Evolutionary conservation across 345 rosid species (phyloP).

Genomic region (Mangifera indica): DNA sequence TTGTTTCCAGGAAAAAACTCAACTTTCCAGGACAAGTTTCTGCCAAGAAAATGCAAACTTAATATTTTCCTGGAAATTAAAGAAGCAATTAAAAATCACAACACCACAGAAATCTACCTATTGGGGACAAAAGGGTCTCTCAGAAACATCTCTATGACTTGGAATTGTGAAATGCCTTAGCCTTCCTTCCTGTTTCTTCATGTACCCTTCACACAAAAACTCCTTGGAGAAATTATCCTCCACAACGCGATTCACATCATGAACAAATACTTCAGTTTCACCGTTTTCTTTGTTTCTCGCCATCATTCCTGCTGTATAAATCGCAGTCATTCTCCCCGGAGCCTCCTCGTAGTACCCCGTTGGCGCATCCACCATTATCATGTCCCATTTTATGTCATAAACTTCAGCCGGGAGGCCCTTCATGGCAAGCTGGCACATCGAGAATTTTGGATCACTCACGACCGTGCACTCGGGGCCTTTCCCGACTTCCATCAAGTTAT

Average conservation of each 20-base stretch:
- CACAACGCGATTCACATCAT: slow-evolving; percentile 74
- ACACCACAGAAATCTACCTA: neutral
- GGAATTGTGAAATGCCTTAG: slow-evolving; percentile 84
- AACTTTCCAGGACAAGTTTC: neutral
- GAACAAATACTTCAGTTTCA: slow-evolving; percentile 82
- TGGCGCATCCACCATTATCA: slow-evolving; percentile 91
- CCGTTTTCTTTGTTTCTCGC: slow-evolving; percentile 69
- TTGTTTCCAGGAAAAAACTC: neutral
- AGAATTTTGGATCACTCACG: slow-evolving; percentile 60
- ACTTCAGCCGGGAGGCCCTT: slow-evolving; percentile 80
- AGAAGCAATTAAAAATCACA: neutral
- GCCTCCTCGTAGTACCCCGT: slow-evolving; percentile 77
- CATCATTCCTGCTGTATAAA: slow-evolving; percentile 87
- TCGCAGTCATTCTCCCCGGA: slow-evolving; percentile 87
- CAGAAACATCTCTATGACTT: slow-evolving; percentile 50
- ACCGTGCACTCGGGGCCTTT: slow-evolving; percentile 71
- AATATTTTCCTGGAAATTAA: neutral
- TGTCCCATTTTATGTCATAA: slow-evolving; percentile 69
- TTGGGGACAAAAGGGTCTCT: slow-evolving; percentile 66
- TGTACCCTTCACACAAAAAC: slow-evolving; percentile 70
- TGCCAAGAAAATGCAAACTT: neutral
- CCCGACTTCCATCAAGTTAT: slow-evolving; percentile 63
- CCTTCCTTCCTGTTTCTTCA: slow-evolving; percentile 74
- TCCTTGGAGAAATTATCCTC: slow-evolving; percentile 73
- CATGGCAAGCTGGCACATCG: slow-evolving; percentile 78